Evolutionary conservation across 345 rosid species (phyloP), one percentile per base, ranked within the genome.

Genomic region (Lagerstroemia speciosa): DNA sequence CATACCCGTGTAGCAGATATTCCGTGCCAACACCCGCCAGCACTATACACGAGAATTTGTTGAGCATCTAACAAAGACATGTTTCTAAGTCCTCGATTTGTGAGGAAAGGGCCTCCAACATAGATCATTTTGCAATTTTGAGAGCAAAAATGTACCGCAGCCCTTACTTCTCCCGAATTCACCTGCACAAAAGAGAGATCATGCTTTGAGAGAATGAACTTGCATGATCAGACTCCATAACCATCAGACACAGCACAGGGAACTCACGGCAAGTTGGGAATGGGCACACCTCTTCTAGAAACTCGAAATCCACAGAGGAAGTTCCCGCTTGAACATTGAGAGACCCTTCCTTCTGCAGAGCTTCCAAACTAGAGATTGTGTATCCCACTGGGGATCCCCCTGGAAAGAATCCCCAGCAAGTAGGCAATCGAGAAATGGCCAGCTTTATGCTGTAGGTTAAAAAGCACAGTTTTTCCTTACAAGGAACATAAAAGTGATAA

Each of bases 351-450:
- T 91, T 87, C 81, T 80, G 78, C 55, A 93, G 78, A 78, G 96
- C 94, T 61, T 89, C 94, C 65, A 87, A 77, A 69, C 97, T 87
- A 37, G 98, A 71, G 38, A 91, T 78, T 0, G 94, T 84, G 67
- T 86, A 93, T 67, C 89, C n/a, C n/a, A n/a, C n/a, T n/a, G n/a
- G n/a, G n/a, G n/a, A n/a, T n/a, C n/a, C n/a, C 89, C 41, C 78
- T 86, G 0, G 97, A 97, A 33, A 90, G 96, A 69, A 90, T 82
- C 6, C 96, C 98, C 3, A 87, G 78, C 80, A 93, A 75, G 77
- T 90, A 93, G 22, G 98, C 96, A 46, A 93, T 81, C 76, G 89
- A 79, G 93, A 90, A 89, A 83, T 93, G 98, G n/a, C 98, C 96
- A 55, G 98, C 98, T 84, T 93, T 97, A 62, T 91, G 98, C 97